phyloP scores from a whole-genome alignment of 805 yeast genomes.

The Yueomyces sinensis region DNA sequence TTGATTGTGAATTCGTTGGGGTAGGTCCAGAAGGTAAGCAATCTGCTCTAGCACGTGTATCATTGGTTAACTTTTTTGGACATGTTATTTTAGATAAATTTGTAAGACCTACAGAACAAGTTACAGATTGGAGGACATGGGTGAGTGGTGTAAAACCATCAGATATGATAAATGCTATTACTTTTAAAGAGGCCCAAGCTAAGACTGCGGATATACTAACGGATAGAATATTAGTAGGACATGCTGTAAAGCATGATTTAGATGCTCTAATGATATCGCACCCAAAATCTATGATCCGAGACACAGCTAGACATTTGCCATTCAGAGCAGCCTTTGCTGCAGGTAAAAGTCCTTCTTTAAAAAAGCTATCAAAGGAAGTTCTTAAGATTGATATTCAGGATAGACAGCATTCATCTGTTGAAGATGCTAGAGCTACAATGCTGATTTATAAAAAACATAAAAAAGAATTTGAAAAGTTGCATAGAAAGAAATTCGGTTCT shows the following conservation, averaged over 20 bases:
- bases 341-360: slow-evolving; percentile 65
- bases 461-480: slow-evolving; percentile 42
- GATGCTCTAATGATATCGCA: slow-evolving; percentile 54
- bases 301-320: slow-evolving; percentile 52
- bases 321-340: slow-evolving; percentile 41
- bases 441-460: slow-evolving; percentile 51
- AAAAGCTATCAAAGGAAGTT: slow-evolving; percentile 45
- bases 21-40: slow-evolving; percentile 60
- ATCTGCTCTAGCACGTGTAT: slow-evolving; percentile 74
- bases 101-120: slow-evolving; percentile 63
- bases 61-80: slow-evolving; percentile 77
- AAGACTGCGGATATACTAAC: slow-evolving; percentile 39
- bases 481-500: slow-evolving; percentile 5
- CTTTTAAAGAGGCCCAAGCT: slow-evolving; percentile 54
- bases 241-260: slow-evolving; percentile 71
- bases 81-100: slow-evolving; percentile 54
- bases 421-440: slow-evolving; percentile 87
- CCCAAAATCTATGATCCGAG: slow-evolving; percentile 51
- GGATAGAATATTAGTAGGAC: slow-evolving; percentile 62
- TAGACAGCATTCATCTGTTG: slow-evolving; percentile 75
- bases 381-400: slow-evolving; percentile 52
- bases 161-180: slow-evolving; percentile 54
- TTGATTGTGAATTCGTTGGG: slow-evolving; percentile 94
- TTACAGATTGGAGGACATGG: slow-evolving; percentile 88
- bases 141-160: slow-evolving; percentile 73